Conservation (phyloP, 108 stramenopile genomes). For the Mediolabrus comicus region DNA sequence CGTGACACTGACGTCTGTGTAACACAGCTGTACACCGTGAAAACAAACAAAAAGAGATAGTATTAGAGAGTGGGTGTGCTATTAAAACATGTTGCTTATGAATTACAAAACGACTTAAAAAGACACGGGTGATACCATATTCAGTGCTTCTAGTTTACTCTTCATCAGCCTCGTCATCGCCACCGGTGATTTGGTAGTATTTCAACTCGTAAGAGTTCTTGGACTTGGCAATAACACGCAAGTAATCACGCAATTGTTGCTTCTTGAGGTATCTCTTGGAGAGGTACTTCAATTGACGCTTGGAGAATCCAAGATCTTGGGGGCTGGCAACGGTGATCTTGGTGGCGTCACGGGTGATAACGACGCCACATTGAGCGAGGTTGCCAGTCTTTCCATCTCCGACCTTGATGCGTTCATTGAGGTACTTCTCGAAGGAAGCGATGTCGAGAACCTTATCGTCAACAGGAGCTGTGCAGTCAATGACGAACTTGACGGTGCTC, state of each 20-base stretch:
- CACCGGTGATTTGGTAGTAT: conserved; percentile 79
- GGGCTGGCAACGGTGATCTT: conserved; percentile 89
- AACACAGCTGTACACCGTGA: no score
- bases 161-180: conserved; percentile 77
- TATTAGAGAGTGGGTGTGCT: no score
- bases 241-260: conserved; percentile 96
- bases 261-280: conserved; percentile 99
- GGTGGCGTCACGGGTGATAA: conserved; percentile 87
- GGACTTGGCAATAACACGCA: conserved; percentile 94
- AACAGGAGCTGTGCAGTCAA: conserved; percentile 97
- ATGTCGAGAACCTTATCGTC: conserved; percentile 98
- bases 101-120: neutral
- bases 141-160: conserved; percentile 34
- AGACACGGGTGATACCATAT: neutral
- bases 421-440: conserved; percentile 97
- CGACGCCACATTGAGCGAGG: conserved; percentile 75
- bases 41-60: no score
- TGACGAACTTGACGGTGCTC: conserved; percentile 90
- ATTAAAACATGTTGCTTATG: neutral
- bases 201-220: conserved; percentile 92
- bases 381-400: conserved; percentile 74
- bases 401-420: conserved; percentile 97
- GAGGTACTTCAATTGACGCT: conserved; percentile 99
- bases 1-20: no score
- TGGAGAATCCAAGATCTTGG: conserved; percentile 90